Conservation (phyloP, 495 filamentous ascomycete species). For the Neurospora tetrasperma region DNA sequence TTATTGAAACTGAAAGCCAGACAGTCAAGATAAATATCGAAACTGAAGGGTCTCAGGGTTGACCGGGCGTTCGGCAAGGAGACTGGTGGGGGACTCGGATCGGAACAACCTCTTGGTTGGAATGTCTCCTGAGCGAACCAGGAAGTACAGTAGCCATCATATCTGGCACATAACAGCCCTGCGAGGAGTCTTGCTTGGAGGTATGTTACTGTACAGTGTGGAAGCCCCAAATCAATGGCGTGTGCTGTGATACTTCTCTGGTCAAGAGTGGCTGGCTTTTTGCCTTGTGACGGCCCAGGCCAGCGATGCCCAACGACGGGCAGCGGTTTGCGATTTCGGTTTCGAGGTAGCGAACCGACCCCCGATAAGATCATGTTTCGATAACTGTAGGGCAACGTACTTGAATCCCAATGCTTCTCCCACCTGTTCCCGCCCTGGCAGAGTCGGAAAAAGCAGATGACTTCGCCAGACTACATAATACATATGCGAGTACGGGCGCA, state of each 20-base stretch:
- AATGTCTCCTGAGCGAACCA: background rate
- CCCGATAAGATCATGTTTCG: background rate
- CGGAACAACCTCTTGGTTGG: background rate
- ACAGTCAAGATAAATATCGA: too few species aligned
- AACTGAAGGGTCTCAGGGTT: background rate
- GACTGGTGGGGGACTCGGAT: background rate
- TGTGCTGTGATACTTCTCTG: background rate
- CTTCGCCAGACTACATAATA: too few species aligned
- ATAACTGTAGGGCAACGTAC: background rate
- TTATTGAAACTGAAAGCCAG: too few species aligned
- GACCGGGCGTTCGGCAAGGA: background rate
- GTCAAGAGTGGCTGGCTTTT: background rate
- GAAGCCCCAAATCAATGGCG: background rate
- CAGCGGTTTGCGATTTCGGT: background rate
- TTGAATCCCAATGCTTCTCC: background rate
- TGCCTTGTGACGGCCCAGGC: background rate
- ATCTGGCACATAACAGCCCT: background rate
- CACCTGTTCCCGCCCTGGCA: background rate
- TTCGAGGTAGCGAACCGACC: background rate
- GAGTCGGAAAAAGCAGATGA: background rate
- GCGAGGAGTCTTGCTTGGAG: background rate
- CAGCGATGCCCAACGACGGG: background rate
- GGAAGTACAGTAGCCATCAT: background rate
- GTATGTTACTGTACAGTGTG: background rate
- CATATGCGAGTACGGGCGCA: background rate